Evolutionary conservation across 805 yeast genomes (phyloP), one percentile per base, ranked within the genome.

Genomic region (Novakomyces olei): DNA sequence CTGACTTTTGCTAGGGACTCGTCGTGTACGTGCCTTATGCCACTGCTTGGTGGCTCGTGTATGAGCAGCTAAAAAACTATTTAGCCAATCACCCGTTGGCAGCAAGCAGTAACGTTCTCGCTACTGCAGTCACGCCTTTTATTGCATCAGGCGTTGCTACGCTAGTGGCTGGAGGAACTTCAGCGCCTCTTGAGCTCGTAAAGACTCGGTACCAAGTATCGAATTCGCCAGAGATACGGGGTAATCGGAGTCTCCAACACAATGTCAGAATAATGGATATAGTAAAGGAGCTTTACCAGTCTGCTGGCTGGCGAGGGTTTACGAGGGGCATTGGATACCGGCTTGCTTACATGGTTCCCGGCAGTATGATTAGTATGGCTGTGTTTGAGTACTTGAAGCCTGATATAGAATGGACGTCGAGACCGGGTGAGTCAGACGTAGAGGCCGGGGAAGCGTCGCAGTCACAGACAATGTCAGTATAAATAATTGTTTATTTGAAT

Each of bases 201-300:
- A 58, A 57, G 36, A 58, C 63, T n/a, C 45, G 63, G 7, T 63
- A 58, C 41, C 63, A 58, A 45, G 33, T 30, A n/a, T 23, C 33
- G n/a, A 30, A 26, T 5, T 19, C 33, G 12, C 24, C 33, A 20
- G 27, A 23, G 7, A 29, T 29, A 25, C 30, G 15, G 15, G 15
- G 9, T 8, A 19, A 12, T n/a, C 10, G 9, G 22, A n/a, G 9
- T 18, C 4, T 25, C 14, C 12, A 17, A 15, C 15, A 15, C 9
- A 15, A 15, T 12, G n/a, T 29, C 5, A 16, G 15, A 9, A 23
- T 30, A 8, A 15, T 12, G 14, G 27, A 22, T 8, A 16, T 30
- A 15, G 33, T 25, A 4, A 30, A 19, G 15, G 18, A 14, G 15
- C 15, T 30, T 6, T 22, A 16, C 17, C n/a, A 15, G 23, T 14